Percentiles rank a stretch among this genome's conserved stretches.
phyloP scores from a whole-genome alignment of 495 filamentous ascomycete genomes.

The Durotheca rogersii region DNA sequence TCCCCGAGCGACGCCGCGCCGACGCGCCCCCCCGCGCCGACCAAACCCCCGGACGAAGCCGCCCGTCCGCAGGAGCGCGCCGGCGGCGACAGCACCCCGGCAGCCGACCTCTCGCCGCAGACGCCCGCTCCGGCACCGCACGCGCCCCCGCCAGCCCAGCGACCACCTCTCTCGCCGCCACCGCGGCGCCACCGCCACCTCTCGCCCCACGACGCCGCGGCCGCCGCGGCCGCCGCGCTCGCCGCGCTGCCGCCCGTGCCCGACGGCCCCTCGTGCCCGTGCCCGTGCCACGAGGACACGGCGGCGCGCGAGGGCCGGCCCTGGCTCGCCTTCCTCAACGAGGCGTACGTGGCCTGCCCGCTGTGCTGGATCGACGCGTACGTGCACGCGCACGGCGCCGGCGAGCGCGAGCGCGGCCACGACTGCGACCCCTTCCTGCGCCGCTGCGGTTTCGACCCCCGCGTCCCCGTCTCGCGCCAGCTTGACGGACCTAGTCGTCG shows the following conservation, averaged over 20 bases:
- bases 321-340: constrained; percentile 11
- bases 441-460: constrained; percentile 5
- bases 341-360: constrained; percentile 14
- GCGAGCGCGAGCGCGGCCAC: background rate
- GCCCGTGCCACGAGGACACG: constrained; percentile 14
- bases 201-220: background rate
- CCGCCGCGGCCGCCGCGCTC: background rate
- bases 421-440: constrained; percentile 11
- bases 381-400: constrained; percentile 11
- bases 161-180: too few relatives aligned
- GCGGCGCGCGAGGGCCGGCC: constrained; percentile 3
- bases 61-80: too few relatives aligned
- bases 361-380: constrained; percentile 24
- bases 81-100: background rate
- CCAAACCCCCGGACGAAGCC: background rate
- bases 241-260: background rate
- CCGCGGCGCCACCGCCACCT: too few relatives aligned
- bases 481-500: background rate
- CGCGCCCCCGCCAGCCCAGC: too few relatives aligned
- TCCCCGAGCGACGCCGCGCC: background rate
- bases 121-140: too few relatives aligned
- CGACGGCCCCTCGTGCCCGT: constrained; percentile 5
- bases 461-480: constrained; percentile 14
- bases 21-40: background rate
- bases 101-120: background rate